A percentile compares a stretch with the other conserved stretches of the same genome.
phyloP scores from a whole-genome alignment of 768 basidiomycete genomes.

The Tulasnella calospora region DNA sequence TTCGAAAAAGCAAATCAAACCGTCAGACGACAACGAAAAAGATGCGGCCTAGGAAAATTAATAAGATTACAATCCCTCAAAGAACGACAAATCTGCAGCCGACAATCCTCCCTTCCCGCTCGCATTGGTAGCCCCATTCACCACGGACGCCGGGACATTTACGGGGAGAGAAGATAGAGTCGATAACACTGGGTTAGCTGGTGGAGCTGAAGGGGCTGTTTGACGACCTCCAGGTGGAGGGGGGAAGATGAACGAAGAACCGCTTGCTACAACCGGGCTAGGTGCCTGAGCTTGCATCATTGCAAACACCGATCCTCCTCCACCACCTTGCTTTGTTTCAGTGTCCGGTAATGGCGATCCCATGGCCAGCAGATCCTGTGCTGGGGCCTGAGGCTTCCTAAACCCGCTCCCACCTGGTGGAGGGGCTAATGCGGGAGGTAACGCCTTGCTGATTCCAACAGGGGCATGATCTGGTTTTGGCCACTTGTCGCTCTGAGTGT shows the following conservation, averaged over 20 bases:
- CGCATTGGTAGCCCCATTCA: not conserved
- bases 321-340: not conserved
- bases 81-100: constrained; percentile 14
- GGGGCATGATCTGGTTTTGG: constrained; percentile 6
- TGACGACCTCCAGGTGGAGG: not conserved
- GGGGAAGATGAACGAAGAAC: not conserved
- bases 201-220: not conserved
- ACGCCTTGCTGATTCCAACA: not conserved
- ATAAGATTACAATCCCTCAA: constrained; percentile 20
- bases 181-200: too few relatives aligned
- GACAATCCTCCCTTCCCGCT: not conserved
- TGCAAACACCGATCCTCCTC: not conserved
- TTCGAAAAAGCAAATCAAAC: not conserved
- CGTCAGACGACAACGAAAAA: not conserved
- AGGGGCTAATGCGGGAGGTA: constrained; percentile 16
- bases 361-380: not conserved
- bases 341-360: not conserved
- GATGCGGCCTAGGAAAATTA: not conserved
- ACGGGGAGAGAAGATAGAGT: not conserved
- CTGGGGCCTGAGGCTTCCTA: not conserved
- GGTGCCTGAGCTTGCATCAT: not conserved
- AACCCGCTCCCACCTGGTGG: not conserved
- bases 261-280: not conserved
- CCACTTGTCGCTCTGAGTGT: constrained; percentile 19
- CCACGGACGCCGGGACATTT: too few relatives aligned